These are phyloP conservation scores for Penicillium fuscoglaucum DNA, from an alignment of 2,329 filamentous ascomycete species.

Conservation along the genomic window DNA sequence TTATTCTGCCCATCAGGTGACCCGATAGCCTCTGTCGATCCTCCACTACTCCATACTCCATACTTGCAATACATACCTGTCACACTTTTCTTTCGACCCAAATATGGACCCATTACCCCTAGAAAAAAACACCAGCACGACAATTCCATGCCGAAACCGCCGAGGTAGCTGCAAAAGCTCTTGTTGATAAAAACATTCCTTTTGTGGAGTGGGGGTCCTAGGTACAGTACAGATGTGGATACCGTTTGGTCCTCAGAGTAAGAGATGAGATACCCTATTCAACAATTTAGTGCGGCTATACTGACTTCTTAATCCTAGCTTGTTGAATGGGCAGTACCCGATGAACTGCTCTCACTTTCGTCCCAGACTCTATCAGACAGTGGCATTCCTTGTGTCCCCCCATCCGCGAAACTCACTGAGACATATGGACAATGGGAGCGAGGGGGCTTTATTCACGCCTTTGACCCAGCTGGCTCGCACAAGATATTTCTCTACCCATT, in stretches of 20 bases:
- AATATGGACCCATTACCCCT: not conserved
- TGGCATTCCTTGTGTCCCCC: not conserved
- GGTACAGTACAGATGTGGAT: slow-evolving; percentile 6
- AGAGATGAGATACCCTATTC: not conserved
- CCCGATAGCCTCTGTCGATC: not conserved
- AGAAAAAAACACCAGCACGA: not conserved
- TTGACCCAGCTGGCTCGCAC: not conserved
- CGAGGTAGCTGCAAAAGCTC: not conserved
- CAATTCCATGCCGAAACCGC: not conserved
- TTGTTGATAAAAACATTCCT: slow-evolving; percentile 3
- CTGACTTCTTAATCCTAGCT: not conserved
- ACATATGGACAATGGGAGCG: slow-evolving; percentile 14
- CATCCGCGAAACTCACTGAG: too few species aligned
- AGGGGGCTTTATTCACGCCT: not conserved
- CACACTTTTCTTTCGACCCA: not conserved
- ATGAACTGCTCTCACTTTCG: slow-evolving; percentile 8
- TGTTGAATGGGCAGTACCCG: slow-evolving; percentile 13
- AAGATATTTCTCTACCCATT: slow-evolving; percentile 9
- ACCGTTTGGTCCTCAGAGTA: slow-evolving; percentile 11
- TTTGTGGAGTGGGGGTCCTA: slow-evolving; percentile 9
- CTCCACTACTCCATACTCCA: not conserved
- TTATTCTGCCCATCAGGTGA: not conserved
- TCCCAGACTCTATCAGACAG: slow-evolving; percentile 7
- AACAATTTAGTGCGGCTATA: not conserved
- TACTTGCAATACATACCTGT: not conserved